Evolutionary conservation across 2,329 filamentous ascomycete species (phyloP).

Genomic region (Elsinoe fawcettii): DNA sequence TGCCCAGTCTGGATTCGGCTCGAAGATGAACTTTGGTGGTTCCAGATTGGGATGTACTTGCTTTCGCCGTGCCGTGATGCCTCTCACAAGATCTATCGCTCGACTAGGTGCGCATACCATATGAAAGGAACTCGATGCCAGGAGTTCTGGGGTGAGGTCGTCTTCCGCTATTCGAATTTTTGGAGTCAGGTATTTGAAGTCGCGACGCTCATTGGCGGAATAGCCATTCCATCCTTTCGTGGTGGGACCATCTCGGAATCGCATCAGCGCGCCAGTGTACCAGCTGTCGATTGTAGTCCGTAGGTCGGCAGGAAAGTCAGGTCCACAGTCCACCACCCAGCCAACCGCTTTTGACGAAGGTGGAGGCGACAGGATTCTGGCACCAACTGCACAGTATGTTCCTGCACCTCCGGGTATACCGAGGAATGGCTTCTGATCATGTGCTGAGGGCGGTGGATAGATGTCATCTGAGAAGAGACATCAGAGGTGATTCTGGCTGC

Average conservation of each 20-base stretch:
- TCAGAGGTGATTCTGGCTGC: constrained; percentile 1
- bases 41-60: constrained; percentile 31
- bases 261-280: constrained; percentile 65
- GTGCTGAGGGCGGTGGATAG: constrained; percentile 64
- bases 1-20: constrained; percentile 86
- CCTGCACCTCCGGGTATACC: constrained; percentile 85
- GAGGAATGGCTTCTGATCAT: constrained; percentile 48
- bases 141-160: constrained; percentile 58
- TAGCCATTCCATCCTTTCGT: constrained; percentile 94
- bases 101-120: constrained; percentile 74
- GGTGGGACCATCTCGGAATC: constrained; percentile 62
- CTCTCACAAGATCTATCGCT: constrained; percentile 65
- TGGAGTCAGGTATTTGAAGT: constrained; percentile 80
- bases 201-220: constrained; percentile 42
- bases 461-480: constrained; percentile 64
- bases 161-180: constrained; percentile 71
- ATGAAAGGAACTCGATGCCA: constrained; percentile 73
- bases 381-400: constrained; percentile 77
- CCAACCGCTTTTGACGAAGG: constrained; percentile 60
- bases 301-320: constrained; percentile 69
- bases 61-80: constrained; percentile 53
- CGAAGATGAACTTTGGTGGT: constrained; percentile 77
- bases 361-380: constrained; percentile 77
- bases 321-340: constrained; percentile 86
- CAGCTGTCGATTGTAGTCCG: constrained; percentile 60